A percentile compares a stretch with the other conserved stretches of the same genome.
Conservation (phyloP, 306 rosid species). For the Crataegus laevigata region DNA sequence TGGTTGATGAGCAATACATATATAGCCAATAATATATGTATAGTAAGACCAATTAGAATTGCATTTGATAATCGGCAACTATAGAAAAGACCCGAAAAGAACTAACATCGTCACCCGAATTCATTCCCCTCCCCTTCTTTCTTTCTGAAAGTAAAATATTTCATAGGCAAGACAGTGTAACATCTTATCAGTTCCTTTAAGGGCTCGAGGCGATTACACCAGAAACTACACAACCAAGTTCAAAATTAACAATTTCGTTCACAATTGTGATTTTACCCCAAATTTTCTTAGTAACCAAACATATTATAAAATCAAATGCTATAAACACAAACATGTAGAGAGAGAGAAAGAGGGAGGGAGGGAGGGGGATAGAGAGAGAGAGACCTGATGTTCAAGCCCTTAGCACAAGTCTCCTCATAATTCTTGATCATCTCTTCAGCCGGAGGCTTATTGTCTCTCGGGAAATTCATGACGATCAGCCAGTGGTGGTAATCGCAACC, state of each 20-base stretch:
- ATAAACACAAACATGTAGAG: background rate
- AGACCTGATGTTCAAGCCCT: constrained; percentile 67
- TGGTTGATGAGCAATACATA: background rate
- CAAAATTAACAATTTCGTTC: background rate
- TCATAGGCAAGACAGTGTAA: background rate
- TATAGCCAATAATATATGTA: background rate
- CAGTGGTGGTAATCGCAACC: constrained; percentile 89
- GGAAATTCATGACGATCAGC: constrained; percentile 67
- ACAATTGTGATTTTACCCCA: background rate
- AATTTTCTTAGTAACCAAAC: background rate
- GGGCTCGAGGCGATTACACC: background rate
- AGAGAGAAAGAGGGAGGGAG: background rate
- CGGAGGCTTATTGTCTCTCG: constrained; percentile 37
- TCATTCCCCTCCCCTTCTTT: too few species aligned
- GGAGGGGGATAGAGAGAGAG: background rate
- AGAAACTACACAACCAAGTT: background rate
- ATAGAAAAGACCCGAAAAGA: background rate
- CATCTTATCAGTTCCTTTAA: background rate
- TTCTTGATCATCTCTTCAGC: constrained; percentile 52
- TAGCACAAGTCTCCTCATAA: constrained; percentile 71
- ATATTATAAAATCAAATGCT: background rate
- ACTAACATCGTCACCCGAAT: background rate
- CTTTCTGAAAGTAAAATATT: background rate
- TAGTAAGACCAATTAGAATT: background rate
- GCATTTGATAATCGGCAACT: background rate